Percentiles rank a stretch among this genome's conserved stretches.
Conservation (phyloP, 768 basidiomycete species). For the Termitomyces bulborhizus region DNA sequence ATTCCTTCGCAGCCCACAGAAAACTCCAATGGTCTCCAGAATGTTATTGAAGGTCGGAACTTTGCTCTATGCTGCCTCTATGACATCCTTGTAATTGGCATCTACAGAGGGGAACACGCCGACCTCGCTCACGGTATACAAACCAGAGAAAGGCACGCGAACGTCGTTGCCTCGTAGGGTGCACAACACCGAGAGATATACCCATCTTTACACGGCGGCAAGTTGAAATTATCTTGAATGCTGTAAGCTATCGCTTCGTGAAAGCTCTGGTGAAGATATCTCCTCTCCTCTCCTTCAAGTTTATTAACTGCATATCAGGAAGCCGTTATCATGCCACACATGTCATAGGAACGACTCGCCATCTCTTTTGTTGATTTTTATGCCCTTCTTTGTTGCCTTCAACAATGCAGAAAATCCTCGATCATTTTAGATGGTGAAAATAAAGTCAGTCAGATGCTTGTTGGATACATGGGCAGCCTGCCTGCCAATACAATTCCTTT, state of each 20-base stretch:
- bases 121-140: not conserved
- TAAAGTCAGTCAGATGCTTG: too few relatives aligned
- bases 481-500: not conserved
- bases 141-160: too few relatives aligned
- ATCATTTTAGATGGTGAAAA: not conserved
- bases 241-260: not conserved
- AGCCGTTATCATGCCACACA: not conserved
- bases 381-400: too few relatives aligned
- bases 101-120: not conserved
- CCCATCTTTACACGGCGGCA: not conserved
- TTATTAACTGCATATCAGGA: not conserved
- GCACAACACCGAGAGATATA: not conserved
- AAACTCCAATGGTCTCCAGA: not conserved
- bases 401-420: too few relatives aligned
- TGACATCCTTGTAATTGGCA: too few relatives aligned
- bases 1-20: not conserved
- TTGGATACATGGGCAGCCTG: too few relatives aligned
- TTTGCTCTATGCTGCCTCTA: too few relatives aligned
- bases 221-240: not conserved
- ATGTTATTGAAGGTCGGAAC: not conserved
- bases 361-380: not conserved
- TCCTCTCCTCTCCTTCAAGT: too few relatives aligned
- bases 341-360: too few relatives aligned
- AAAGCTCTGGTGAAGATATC: not conserved
- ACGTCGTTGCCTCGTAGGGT: not conserved